Evolutionary conservation across 441 rosid genomes (phyloP).

Genomic region (Gossypium davidsonii): DNA sequence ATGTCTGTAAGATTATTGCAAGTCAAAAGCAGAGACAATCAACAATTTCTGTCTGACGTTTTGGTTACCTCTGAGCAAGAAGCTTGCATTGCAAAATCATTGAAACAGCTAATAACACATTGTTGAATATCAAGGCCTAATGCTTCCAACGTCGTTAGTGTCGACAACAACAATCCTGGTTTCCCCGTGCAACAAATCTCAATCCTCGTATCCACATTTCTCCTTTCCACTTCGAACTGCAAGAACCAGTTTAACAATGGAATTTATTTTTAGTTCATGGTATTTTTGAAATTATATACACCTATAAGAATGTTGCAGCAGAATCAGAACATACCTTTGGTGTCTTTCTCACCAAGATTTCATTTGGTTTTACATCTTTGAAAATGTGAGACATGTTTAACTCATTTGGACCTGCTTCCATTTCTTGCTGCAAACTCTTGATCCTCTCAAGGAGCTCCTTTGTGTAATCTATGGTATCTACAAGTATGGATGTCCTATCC

Average conservation of each 20-base stretch:
- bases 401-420: slow-evolving; percentile 32
- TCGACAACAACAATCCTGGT: slow-evolving; percentile 75
- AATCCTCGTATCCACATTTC: slow-evolving; percentile 49
- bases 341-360: slow-evolving; percentile 61
- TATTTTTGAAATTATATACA: background rate
- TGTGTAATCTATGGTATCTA: slow-evolving; percentile 68
- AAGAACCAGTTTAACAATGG: background rate
- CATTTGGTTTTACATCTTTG: slow-evolving; percentile 51
- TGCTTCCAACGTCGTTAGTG: slow-evolving; percentile 69
- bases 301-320: background rate
- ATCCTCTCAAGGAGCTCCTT: slow-evolving; percentile 63
- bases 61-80: slow-evolving; percentile 70
- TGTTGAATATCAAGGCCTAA: slow-evolving; percentile 88
- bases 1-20: background rate
- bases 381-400: slow-evolving; percentile 36
- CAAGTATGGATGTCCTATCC: slow-evolving; percentile 75
- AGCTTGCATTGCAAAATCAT: slow-evolving; percentile 85
- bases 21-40: background rate
- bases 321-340: slow-evolving; percentile 56
- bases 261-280: slow-evolving; percentile 5
- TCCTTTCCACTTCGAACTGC: slow-evolving; percentile 76
- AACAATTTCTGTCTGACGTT: background rate
- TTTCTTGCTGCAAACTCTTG: slow-evolving; percentile 46
- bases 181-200: slow-evolving; percentile 70
- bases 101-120: slow-evolving; percentile 86